Evolutionary conservation across 2,329 filamentous ascomycete genomes (phyloP), one percentile per base, ranked within the genome.

Genomic region (Trichophyton rubrum): DNA sequence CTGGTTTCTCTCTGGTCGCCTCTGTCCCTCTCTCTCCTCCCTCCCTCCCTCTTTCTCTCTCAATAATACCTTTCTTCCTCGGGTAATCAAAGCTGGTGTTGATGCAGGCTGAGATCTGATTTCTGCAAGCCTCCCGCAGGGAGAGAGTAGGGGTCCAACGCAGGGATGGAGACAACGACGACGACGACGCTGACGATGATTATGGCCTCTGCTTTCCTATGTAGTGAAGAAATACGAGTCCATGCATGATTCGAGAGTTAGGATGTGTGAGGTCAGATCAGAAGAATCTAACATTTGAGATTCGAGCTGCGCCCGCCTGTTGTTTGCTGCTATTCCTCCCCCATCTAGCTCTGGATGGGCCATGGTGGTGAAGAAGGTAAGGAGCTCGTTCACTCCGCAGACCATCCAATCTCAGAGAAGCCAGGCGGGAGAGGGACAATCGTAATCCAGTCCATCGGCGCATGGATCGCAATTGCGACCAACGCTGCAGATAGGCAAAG

Each of bases 371-470:
- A 35, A 35, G 49, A 7, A 33, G 49, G 49, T 33, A 43, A 13
- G 33, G 33, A 35, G 33, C 33, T 35, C 3, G 33, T 9, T 35
- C 33, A 1, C 33, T 43, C 40, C n/a, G 40, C 17, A 35, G 20
- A 17, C 20, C 30, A 27, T 27, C 27, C 13, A 55, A 55, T 55
- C 49, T 55, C 49, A 55, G n/a, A 35, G 33, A 55, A 35, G 27
- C 15, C 27, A 55, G 49, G 49, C 27, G 13, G 49, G 27, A 53
- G 27, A 30, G 49, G 27, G 27, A 35, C 27, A 55, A 55, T 55
- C 49, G n/a, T 55, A 55, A 55, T 55, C 49, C 49, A 55, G 49
- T 55, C 27, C 49, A 35, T 55, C 49, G 49, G 49, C 49, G 49
- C 49, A 55, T 55, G 30, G 49, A 55, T 55, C 49, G 49, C 49